Percentiles rank a stretch among this genome's conserved stretches.
phyloP scores from a whole-genome alignment of 1,139 yeast species.

The Candida sanyaensis region DNA sequence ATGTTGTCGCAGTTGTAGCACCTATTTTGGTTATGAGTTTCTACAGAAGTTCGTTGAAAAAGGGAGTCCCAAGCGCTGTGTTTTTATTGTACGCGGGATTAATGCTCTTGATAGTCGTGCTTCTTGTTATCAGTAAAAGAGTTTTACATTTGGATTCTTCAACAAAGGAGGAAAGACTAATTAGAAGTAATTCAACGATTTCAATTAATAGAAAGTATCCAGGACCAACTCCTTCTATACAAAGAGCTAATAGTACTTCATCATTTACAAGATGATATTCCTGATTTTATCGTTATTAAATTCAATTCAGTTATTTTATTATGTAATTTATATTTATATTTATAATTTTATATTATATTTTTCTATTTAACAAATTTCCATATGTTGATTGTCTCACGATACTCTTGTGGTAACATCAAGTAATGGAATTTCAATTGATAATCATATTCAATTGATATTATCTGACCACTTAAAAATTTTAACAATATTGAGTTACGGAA shows the following conservation, averaged over 20 bases:
- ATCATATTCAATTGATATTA: constrained; percentile 31
- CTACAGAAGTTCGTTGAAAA: constrained; percentile 24
- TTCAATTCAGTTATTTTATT: not conserved
- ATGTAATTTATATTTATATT: not conserved
- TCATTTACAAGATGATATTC: not conserved
- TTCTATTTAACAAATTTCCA: constrained; percentile 26
- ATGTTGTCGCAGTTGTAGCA: constrained; percentile 23
- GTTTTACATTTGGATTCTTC: constrained; percentile 6
- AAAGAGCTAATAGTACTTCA: constrained; percentile 1
- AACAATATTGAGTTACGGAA: constrained; percentile 28
- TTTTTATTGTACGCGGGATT: constrained; percentile 13
- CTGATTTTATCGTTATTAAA: not conserved
- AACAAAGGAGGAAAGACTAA: constrained; percentile 5
- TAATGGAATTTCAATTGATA: constrained; percentile 37
- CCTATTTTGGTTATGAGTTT: constrained; percentile 30
- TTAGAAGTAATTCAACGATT: constrained; percentile 8
- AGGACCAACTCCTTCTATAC: not conserved
- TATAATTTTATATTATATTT: not conserved
- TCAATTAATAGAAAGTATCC: constrained; percentile 5
- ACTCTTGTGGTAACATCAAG: constrained; percentile 44
- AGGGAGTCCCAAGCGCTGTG: constrained; percentile 11
- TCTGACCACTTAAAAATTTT: constrained; percentile 33
- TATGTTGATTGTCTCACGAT: constrained; percentile 30
- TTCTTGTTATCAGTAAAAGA: constrained; percentile 5
- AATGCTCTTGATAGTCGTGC: constrained; percentile 2